These are phyloP conservation scores for Spergularia bocconei DNA, from an alignment of 148 eudicot species.

Conservation along the genomic window DNA sequence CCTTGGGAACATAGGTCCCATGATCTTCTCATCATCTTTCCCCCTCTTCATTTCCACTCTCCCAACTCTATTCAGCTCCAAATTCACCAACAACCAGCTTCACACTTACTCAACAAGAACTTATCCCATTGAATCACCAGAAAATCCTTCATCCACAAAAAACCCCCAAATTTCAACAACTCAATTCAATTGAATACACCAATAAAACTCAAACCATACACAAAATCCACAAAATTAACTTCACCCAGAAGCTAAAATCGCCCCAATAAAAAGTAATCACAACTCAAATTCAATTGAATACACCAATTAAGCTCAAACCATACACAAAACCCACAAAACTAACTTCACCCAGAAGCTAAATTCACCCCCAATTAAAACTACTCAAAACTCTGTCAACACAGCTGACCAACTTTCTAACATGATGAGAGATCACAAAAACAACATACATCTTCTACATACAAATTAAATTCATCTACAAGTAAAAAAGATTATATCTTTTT, in stretches of 20 bases:
- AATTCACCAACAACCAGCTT: slow-evolving; percentile 20
- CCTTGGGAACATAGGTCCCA: slow-evolving; percentile 91
- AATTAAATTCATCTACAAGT: no score
- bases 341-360: slow-evolving; percentile 12
- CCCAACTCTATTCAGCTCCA: background rate
- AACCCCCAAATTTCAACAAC: slow-evolving; percentile 1
- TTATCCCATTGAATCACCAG: slow-evolving; percentile 23
- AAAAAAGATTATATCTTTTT: no score
- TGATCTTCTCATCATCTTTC: slow-evolving; percentile 59
- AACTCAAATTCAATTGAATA: no score
- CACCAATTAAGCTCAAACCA: slow-evolving; percentile 7
- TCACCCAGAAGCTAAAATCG: slow-evolving; percentile 15
- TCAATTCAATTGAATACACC: slow-evolving; percentile 1
- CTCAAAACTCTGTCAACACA: background rate
- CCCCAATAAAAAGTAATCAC: background rate
- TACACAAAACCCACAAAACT: background rate
- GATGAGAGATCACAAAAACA: background rate
- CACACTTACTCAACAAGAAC: slow-evolving; percentile 2
- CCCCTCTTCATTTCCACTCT: slow-evolving; percentile 59
- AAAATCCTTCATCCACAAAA: background rate
- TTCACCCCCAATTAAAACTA: background rate
- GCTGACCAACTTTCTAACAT: background rate
- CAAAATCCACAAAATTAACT: background rate
- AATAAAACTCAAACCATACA: slow-evolving; percentile 1
- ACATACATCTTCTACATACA: no score